Percentiles rank a stretch among this genome's conserved stretches.
phyloP scores from a whole-genome alignment of 1,284 basidiomycete genomes.

The Leucoagaricus sp. region DNA sequence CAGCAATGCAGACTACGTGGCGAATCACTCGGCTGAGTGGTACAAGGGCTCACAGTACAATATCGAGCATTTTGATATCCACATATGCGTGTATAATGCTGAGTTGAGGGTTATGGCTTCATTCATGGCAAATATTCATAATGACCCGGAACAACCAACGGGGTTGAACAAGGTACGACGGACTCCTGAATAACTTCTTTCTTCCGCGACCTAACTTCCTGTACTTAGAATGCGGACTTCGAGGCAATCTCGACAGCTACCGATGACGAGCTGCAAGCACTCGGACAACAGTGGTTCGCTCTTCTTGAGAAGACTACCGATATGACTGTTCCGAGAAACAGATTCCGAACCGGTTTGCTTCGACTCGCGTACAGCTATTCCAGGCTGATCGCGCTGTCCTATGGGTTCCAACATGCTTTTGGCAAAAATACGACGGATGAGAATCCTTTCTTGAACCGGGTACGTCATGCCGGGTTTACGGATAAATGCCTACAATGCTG shows the following conservation, averaged over 20 bases:
- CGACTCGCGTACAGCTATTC: conserved; percentile 69
- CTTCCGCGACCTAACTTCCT: background rate
- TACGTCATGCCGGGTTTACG: conserved; percentile 34
- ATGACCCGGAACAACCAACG: conserved; percentile 70
- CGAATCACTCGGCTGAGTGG: conserved; percentile 75
- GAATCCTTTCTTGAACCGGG: conserved; percentile 66
- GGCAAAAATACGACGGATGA: conserved; percentile 57
- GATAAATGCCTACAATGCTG: background rate
- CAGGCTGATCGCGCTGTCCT: conserved; percentile 67
- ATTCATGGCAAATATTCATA: conserved; percentile 69
- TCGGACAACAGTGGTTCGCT: conserved; percentile 57
- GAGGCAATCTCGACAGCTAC: conserved; percentile 63
- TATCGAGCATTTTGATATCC: conserved; percentile 73
- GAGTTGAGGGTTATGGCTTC: conserved; percentile 63
- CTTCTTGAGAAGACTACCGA: conserved; percentile 48
- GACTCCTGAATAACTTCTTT: background rate
- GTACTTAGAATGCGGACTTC: conserved; percentile 56
- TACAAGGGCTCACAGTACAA: conserved; percentile 70
- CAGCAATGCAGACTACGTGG: conserved; percentile 71
- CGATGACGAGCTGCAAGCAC: conserved; percentile 60
- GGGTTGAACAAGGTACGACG: conserved; percentile 65
- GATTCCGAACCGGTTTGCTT: conserved; percentile 65
- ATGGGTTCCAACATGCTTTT: conserved; percentile 76
- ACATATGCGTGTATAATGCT: conserved; percentile 71
- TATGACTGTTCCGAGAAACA: conserved; percentile 49